Conservation (phyloP, 2,329 filamentous ascomycete species). For the Pseudogymnoascus sp. region DNA sequence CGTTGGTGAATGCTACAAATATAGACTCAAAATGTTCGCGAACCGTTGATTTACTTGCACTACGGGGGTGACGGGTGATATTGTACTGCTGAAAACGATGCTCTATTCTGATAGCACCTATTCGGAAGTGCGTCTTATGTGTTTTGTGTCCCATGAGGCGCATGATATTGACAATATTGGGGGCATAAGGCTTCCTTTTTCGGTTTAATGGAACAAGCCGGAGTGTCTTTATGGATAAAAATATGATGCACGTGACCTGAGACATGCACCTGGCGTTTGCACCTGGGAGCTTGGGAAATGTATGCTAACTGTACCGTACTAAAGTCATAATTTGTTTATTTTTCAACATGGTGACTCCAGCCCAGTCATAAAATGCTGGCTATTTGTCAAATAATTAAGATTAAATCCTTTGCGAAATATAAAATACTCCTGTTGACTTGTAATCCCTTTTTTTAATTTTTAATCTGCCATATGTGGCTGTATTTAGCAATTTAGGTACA, state of each 20-base stretch:
- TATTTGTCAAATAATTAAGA: not conserved
- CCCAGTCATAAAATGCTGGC: not conserved
- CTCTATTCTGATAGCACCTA: not conserved
- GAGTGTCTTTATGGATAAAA: not conserved
- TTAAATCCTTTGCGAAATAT: not conserved
- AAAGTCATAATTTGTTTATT: not conserved
- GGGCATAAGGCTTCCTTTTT: not conserved
- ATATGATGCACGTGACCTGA: not conserved
- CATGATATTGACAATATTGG: not conserved
- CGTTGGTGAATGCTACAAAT: slow-evolving; percentile 1
- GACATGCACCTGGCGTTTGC: not conserved
- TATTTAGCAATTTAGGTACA: slow-evolving; percentile 3
- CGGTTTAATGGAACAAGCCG: not conserved
- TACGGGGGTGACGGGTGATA: not conserved
- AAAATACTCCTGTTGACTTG: not conserved
- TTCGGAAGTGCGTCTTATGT: not conserved
- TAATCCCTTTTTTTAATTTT: not conserved
- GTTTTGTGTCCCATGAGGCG: not conserved
- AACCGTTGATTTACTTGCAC: not conserved
- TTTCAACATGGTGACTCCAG: not conserved
- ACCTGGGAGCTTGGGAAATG: not conserved
- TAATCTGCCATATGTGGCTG: not conserved
- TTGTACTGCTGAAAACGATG: not conserved
- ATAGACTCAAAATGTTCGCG: slow-evolving; percentile 1
- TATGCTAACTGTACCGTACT: not conserved